Percentiles rank a stretch among this genome's conserved stretches.
Conservation (phyloP, 805 yeast species). For the Lachancea fermentati region DNA sequence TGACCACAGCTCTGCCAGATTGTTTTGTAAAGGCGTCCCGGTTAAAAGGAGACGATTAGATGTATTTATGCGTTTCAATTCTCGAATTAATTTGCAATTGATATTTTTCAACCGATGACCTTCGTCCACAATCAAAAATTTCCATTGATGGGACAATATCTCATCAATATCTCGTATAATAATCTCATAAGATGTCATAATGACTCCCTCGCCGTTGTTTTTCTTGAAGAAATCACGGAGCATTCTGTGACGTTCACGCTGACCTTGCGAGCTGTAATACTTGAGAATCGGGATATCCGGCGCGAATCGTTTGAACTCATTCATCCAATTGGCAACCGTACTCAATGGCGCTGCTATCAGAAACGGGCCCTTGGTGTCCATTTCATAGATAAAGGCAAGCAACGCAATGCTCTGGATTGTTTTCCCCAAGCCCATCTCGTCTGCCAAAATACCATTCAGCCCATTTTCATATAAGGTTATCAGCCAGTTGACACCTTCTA, state of each 20-base stretch:
- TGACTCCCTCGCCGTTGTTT: slow-evolving; percentile 40
- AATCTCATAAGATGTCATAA: slow-evolving; percentile 79
- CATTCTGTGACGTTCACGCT: slow-evolving; percentile 20
- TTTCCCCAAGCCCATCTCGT: slow-evolving; percentile 97
- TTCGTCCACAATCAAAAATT: slow-evolving; percentile 85
- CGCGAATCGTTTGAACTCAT: slow-evolving; percentile 66
- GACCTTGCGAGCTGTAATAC: slow-evolving; percentile 62
- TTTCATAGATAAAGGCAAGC: slow-evolving; percentile 67
- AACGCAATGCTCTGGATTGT: slow-evolving; percentile 85
- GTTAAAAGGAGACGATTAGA: slow-evolving; percentile 76
- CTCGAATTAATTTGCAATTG: slow-evolving; percentile 67
- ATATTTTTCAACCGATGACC: slow-evolving; percentile 90
- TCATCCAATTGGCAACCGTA: slow-evolving; percentile 80
- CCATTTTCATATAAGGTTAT: slow-evolving; percentile 88
- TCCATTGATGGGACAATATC: slow-evolving; percentile 59
- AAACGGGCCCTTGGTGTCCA: slow-evolving; percentile 75
- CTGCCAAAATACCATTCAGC: slow-evolving; percentile 89
- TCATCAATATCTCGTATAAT: slow-evolving; percentile 60
- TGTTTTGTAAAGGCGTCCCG: slow-evolving; percentile 96
- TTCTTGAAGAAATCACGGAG: slow-evolving; percentile 39
- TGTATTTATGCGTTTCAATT: slow-evolving; percentile 59
- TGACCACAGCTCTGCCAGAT: slow-evolving; percentile 87
- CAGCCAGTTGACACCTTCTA: slow-evolving; percentile 89
- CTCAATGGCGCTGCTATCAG: slow-evolving; percentile 77
- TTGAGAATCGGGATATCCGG: slow-evolving; percentile 59